Base-by-base conservation (phyloP, 2,329 filamentous ascomycete species). In the Xylaria sp. region DNA sequence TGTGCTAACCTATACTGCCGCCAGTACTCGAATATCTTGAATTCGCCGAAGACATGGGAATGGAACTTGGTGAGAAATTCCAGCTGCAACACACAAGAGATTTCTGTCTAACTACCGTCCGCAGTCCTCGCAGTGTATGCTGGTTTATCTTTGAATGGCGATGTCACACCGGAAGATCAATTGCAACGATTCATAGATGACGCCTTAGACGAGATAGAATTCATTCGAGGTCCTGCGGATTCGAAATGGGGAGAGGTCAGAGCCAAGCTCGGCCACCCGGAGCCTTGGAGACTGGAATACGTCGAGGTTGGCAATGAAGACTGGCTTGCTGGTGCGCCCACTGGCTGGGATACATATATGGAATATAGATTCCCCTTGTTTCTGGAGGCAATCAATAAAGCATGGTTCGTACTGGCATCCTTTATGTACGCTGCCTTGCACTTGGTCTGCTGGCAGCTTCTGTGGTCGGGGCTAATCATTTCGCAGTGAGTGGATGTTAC, bases 281-380 rank as follows among this genome's bases (percentile, higher is more conserved):
- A 88, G 67, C 90, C 90, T 0, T 92, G 88, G 80, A 81, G 77
- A 36, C 82, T 92, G 58, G 81, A 85, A 12, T 90, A 86, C 72
- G 87, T 92, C 64, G 90, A 92, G 78, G 80, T 92, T 52, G 90
- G 90, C 67, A 92, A 92, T 76, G 90, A 92, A 76, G 90, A 92
- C 73, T 87, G 86, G 82, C 84, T 91, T 3, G 84, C 82, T 31
- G 83, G 83, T 3, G 85, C 84, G 5, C 81, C 83, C 1, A 74
- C 75, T 0, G 82, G 85, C 4, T 85, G 82, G 76, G 78, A 82
- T 1, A 82, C 85, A 6, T 86, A 84, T 74, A 82, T 84, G 59
- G 83, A 86, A 67, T 86, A 86, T 72, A 86, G 89, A 3, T 90
- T 91, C 76, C 82, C 83, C 4, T 80, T 84, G 73, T 90, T 91